These are phyloP conservation scores for Saraca asoca DNA, from an alignment of 331 rosid genomes.

Conservation along the genomic window DNA sequence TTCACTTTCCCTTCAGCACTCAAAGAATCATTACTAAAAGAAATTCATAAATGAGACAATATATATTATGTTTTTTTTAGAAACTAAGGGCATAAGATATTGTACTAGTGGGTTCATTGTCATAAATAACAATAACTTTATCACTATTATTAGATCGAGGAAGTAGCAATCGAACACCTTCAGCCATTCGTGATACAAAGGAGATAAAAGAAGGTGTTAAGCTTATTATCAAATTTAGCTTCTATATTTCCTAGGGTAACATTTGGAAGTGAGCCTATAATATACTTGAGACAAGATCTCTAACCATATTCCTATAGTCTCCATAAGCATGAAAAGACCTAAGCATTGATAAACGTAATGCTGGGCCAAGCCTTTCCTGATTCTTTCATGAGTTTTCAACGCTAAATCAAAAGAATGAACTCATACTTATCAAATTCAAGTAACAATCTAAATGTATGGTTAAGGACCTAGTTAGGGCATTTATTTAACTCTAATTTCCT, in stretches of 20 bases:
- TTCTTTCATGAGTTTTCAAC: conserved; percentile 49
- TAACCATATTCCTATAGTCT: conserved; percentile 76
- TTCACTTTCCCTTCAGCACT: too few species aligned
- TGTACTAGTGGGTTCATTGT: too few species aligned
- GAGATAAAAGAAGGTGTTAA: too few species aligned
- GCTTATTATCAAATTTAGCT: too few species aligned
- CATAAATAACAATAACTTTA: conserved; percentile 81
- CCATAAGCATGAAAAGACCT: conserved; percentile 90
- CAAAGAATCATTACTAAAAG: conserved; percentile 56
- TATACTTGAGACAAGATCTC: conserved; percentile 70
- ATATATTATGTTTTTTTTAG: conserved; percentile 64
- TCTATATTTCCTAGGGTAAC: too few species aligned
- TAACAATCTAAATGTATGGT: too few species aligned
- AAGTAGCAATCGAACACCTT: conserved; percentile 65
- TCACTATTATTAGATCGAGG: conserved; percentile 59
- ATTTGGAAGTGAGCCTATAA: too few species aligned
- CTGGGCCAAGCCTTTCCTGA: conserved; percentile 47
- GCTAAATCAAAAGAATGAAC: conserved; percentile 67
- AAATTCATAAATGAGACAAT: conserved; percentile 58
- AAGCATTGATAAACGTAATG: too few species aligned
- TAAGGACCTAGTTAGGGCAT: too few species aligned
- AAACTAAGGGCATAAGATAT: conserved; percentile 88
- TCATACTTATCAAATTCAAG: too few species aligned
- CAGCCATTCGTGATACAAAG: too few species aligned
- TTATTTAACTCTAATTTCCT: too few species aligned